Evolutionary conservation across 1,284 basidiomycete species (phyloP), one percentile per base, ranked within the genome.

Genomic region (Singerocomus rubriflavus): DNA sequence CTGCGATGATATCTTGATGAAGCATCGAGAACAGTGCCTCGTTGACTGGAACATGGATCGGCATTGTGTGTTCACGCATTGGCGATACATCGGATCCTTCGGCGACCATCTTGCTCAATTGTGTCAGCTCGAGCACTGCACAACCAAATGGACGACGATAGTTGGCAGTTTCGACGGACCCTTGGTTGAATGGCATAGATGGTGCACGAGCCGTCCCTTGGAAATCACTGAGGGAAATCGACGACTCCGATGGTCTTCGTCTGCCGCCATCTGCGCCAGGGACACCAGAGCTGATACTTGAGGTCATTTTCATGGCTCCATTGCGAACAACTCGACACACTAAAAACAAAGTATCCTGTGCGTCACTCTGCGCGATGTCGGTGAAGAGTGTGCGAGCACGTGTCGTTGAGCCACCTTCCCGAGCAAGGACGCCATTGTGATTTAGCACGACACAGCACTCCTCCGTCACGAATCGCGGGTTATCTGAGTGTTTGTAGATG

Each of bases 91-190:
- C 85, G 12, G 68, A 59, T 51, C 81, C 77, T 44, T 91, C 88
- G 1, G 75, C 71, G 4, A 75, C 75, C 73, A 84, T 84, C 56
- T 84, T 83, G 57, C 74, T 79, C 55, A 97, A 72, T 57, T 92
- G 85, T 0, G 85, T 84, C 34, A 98, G 74, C 62, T 96, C 91
- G 46, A 98, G 73, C 5, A 96, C 88, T 1, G 95, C 95, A 64
- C 93, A 98, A 12, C 94, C 96, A 62, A 98, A 93, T 0, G 96
- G 95, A 46, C 95, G 75, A 40, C 96, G 80, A 61, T 90, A 88
- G 40, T 80, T 76, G n/a, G 62, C 55, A 9, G 66, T 55, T n/a
- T 78, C 75, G 45, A 52, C 48, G 7, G 48, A 43, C 21, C 70
- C 71, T 42, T 57, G 58, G 44, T 55, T 58, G 43, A 51, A 33